These are phyloP conservation scores for Lentinula boryana DNA, from an alignment of 768 basidiomycete genomes.

Conservation along the genomic window DNA sequence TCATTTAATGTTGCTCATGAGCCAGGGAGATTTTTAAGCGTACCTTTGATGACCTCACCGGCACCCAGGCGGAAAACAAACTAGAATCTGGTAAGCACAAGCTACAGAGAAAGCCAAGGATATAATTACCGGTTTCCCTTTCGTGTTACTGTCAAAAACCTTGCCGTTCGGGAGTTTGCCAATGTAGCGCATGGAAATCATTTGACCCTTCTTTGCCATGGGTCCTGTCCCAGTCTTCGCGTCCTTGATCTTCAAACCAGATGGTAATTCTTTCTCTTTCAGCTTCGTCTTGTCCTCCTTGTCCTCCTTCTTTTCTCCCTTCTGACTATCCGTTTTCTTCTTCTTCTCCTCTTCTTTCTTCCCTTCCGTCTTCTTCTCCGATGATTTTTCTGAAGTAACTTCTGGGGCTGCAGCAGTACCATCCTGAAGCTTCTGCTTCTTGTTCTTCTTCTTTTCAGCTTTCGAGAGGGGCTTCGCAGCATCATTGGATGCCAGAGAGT, in stretches of 20 bases:
- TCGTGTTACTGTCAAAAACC: slow-evolving; percentile 74
- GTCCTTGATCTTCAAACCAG: slow-evolving; percentile 76
- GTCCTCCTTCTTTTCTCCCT: slow-evolving; percentile 27
- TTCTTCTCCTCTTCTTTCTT: slow-evolving; percentile 23
- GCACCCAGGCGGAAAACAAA: slow-evolving; percentile 77
- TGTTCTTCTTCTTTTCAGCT: slow-evolving; percentile 31
- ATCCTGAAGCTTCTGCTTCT: slow-evolving; percentile 25
- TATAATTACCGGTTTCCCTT: slow-evolving; percentile 71
- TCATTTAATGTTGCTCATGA: background rate
- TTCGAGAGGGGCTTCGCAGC: slow-evolving; percentile 24
- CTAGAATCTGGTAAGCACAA: slow-evolving; percentile 22
- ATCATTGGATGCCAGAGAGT: slow-evolving; percentile 44
- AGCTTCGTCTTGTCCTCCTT: slow-evolving; percentile 23
- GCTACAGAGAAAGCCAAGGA: background rate
- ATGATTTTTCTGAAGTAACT: slow-evolving; percentile 23
- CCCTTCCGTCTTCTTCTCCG: slow-evolving; percentile 19
- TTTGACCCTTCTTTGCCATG: slow-evolving; percentile 80
- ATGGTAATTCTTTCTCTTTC: slow-evolving; percentile 44
- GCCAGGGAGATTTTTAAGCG: background rate
- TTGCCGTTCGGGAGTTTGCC: slow-evolving; percentile 80
- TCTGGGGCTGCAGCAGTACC: slow-evolving; percentile 5
- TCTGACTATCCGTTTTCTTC: slow-evolving; percentile 22
- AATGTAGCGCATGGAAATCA: slow-evolving; percentile 84
- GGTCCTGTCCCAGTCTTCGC: slow-evolving; percentile 78
- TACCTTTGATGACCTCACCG: slow-evolving; percentile 91